Evolutionary conservation across 495 filamentous ascomycete genomes (phyloP), one percentile per base, ranked within the genome.

Genomic region (Pseudomonodictys pantanalensis): DNA sequence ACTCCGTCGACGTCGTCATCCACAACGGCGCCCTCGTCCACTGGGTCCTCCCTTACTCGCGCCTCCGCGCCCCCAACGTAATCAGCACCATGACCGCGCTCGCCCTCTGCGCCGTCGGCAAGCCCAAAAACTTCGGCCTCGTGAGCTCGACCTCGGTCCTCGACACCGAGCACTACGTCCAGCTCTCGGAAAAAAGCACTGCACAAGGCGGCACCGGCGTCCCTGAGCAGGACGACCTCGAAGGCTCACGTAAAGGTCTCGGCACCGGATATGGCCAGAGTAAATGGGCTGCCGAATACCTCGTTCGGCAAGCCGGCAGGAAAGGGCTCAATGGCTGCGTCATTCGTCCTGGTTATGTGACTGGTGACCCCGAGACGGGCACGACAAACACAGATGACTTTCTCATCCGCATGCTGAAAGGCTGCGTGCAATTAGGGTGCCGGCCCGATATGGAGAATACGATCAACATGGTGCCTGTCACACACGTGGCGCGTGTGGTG

Each of bases 21-120:
- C 92, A 96, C 76, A 97, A 97, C 66, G 92, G 91, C 43, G 93
- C 93, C 3, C 76, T 75, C 25, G 90, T 96, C 15, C 86, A 97
- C 68, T 97, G 92, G 92, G 83, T 96, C 20, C 79, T 85, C 63
- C 82, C 83, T 9, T 96, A 97, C 74, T 78, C 85, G 2, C 82
- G 84, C 17, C 82, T 98, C 60, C 82, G 81, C 68, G 74, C 84
- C 0, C 77, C 87, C 41, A 98, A 98, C 66, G 91, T 97, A 2
- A 74, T 88, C 42, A 84, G 86, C 7, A 96, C 92, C 1, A 74
- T 95, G 5, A 88, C 91, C 56, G 79, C 83, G 7, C 77, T 97
- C 67, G 77, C 78, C 56, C 83, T 97, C 28, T 95, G 90, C 68
- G 82, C 81, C 35, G 77, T 75, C 22, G 89, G 87, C 9, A 92